phyloP scores from a whole-genome alignment of 768 basidiomycete species.

The Asterophora lycoperdoides region DNA sequence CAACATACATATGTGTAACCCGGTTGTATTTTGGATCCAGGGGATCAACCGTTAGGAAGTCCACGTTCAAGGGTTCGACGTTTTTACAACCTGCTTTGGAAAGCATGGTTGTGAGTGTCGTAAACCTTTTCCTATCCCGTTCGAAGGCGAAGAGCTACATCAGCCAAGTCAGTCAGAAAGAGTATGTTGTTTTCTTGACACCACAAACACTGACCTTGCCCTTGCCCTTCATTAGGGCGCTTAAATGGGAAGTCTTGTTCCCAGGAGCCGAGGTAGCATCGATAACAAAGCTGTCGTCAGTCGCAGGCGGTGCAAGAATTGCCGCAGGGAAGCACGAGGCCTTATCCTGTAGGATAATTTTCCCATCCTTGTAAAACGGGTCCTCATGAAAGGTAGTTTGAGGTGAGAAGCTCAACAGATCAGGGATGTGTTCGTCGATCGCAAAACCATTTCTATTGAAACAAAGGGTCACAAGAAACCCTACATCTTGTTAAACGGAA shows the following conservation, averaged over 20 bases:
- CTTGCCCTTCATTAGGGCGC: constrained; percentile 78
- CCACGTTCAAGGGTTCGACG: constrained; percentile 65
- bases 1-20: constrained; percentile 83
- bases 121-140: constrained; percentile 74
- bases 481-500: constrained; percentile 1
- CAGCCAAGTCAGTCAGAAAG: not conserved
- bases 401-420: constrained; percentile 77
- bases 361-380: constrained; percentile 68
- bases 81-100: constrained; percentile 81
- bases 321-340: constrained; percentile 95
- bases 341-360: constrained; percentile 93
- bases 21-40: constrained; percentile 51
- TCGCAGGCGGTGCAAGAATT: constrained; percentile 70
- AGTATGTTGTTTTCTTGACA: not conserved
- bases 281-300: constrained; percentile 57
- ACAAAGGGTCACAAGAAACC: constrained; percentile 10
- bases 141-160: constrained; percentile 83
- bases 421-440: constrained; percentile 75
- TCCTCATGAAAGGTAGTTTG: constrained; percentile 64
- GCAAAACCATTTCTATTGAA: constrained; percentile 54
- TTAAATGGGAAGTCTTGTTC: constrained; percentile 94
- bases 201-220: constrained; percentile 56
- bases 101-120: constrained; percentile 83
- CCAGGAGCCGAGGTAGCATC: constrained; percentile 97
- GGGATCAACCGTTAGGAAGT: constrained; percentile 83